phyloP scores from a whole-genome alignment of 2,329 filamentous ascomycete genomes.

The Botryotinia narcissicola region DNA sequence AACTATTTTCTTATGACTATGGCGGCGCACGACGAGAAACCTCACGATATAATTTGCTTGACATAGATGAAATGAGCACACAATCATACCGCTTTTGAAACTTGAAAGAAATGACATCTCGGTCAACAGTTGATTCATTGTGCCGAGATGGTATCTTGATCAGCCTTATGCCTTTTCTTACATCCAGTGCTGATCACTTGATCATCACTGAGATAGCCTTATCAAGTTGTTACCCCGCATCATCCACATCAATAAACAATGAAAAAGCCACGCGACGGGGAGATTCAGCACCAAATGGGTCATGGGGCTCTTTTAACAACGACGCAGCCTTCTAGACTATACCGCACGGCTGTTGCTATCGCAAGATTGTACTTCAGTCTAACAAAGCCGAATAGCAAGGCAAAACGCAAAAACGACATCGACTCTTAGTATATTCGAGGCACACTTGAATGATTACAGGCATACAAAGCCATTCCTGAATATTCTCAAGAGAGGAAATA shows the following conservation, averaged over 20 bases:
- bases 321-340: neutral
- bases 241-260: neutral
- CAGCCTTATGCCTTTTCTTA: neutral
- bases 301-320: neutral
- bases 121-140: neutral
- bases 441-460: neutral
- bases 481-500: neutral
- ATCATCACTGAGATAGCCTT: neutral
- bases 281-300: neutral
- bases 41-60: neutral
- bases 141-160: neutral
- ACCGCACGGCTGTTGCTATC: neutral
- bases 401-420: neutral
- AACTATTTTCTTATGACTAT: neutral
- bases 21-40: neutral
- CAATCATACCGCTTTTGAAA: neutral
- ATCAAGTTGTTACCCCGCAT: neutral
- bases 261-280: neutral
- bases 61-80: neutral
- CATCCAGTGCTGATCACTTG: neutral
- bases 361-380: conserved; percentile 5
- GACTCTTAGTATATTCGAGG: neutral
- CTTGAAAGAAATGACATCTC: neutral
- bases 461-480: neutral
- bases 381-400: neutral